A percentile compares a stretch with the other conserved stretches of the same genome.
Evolutionary conservation across 371 early-diverging fungal genomes (phyloP).

Genomic region (Saksenaea oblongispora): DNA sequence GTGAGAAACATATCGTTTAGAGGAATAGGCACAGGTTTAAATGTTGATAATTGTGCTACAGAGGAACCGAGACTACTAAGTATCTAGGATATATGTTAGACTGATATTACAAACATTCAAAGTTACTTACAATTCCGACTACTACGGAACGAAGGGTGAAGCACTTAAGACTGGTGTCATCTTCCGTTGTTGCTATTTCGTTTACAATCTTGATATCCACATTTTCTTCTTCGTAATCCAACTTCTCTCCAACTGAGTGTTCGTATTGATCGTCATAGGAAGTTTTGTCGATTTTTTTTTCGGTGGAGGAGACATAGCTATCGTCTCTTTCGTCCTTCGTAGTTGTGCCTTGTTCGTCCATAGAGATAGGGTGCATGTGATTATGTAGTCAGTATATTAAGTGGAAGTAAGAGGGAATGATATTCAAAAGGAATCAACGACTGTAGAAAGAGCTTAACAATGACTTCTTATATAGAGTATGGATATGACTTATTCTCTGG

Average conservation of each 20-base stretch:
- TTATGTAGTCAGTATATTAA: neutral
- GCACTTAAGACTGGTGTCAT: constrained; percentile 28
- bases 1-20: constrained; percentile 30
- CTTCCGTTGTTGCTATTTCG: constrained; percentile 35
- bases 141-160: constrained; percentile 35
- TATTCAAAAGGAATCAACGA: neutral
- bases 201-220: constrained; percentile 29
- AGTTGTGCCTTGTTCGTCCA: neutral
- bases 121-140: constrained; percentile 30
- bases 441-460: neutral
- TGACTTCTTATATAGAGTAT: neutral
- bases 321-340: neutral
- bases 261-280: neutral
- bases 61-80: constrained; percentile 29
- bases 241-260: neutral
- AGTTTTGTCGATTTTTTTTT: neutral
- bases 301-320: neutral
- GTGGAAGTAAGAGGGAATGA: neutral
- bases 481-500: neutral
- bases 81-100: constrained; percentile 3
- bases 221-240: constrained; percentile 7
- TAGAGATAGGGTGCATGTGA: neutral
- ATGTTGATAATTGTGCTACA: constrained; percentile 26
- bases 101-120: neutral
- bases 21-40: constrained; percentile 29